Evolutionary conservation across 1,284 basidiomycete genomes (phyloP).

Genomic region (Agroathelia rolfsii): DNA sequence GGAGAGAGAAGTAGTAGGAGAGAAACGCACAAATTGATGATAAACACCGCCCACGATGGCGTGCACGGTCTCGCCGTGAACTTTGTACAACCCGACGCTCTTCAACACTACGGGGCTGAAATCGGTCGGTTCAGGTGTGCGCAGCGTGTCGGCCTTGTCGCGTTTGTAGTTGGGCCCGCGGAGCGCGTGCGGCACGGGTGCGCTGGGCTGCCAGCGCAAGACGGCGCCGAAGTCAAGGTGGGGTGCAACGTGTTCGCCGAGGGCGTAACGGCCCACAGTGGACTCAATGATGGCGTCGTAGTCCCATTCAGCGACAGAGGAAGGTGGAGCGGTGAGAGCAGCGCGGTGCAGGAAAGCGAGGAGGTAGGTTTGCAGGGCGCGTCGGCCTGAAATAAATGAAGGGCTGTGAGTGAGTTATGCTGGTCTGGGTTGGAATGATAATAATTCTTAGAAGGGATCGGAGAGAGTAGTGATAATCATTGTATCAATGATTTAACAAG

Average conservation of each 20-base stretch:
- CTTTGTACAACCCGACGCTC: constrained; percentile 62
- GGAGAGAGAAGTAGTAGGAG: constrained; percentile 2
- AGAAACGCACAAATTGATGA: constrained; percentile 60
- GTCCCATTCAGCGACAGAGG: constrained; percentile 29
- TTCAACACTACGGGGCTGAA: constrained; percentile 22
- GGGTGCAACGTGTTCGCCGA: constrained; percentile 65
- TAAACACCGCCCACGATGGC: constrained; percentile 70
- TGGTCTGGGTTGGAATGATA: no score
- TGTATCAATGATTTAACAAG: no score
- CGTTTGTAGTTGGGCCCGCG: constrained; percentile 10
- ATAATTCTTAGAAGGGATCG: no score
- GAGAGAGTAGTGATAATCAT: no score
- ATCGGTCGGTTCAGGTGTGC: constrained; percentile 12
- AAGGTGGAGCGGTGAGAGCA: constrained; percentile 30
- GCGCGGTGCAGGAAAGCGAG: constrained; percentile 59
- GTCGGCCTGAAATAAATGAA: constrained; percentile 40
- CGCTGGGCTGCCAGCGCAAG: constrained; percentile 57
- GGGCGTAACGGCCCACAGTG: constrained; percentile 52
- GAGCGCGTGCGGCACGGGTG: constrained; percentile 20
- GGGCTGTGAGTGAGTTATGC: background rate
- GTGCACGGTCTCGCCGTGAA: constrained; percentile 65
- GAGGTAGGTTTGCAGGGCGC: constrained; percentile 64
- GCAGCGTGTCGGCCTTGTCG: constrained; percentile 5
- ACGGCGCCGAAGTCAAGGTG: constrained; percentile 58
- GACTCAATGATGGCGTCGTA: constrained; percentile 43